Evolutionary conservation across 805 yeast genomes (phyloP).

Genomic region (Alloascoidea hylecoeti): DNA sequence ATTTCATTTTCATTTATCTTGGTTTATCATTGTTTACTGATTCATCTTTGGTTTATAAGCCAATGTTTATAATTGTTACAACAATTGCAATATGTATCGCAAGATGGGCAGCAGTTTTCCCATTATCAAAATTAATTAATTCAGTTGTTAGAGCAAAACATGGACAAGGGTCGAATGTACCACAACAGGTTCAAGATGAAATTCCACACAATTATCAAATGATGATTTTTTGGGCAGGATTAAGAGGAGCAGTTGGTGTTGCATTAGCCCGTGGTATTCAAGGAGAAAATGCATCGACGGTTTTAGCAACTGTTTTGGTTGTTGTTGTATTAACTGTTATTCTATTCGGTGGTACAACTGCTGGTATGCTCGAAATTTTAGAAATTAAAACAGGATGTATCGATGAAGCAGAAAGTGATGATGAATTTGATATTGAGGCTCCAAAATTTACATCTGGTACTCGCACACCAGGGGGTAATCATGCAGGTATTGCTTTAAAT

Average conservation of each 20-base stretch:
- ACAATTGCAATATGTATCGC: constrained; percentile 86
- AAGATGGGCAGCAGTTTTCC: constrained; percentile 96
- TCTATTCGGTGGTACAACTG: constrained; percentile 95
- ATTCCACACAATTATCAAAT: constrained; percentile 91
- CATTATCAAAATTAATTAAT: constrained; percentile 73
- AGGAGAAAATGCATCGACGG: constrained; percentile 81
- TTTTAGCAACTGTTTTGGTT: constrained; percentile 88
- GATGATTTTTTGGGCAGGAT: constrained; percentile 99
- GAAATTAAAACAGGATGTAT: constrained; percentile 88
- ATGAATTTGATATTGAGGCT: constrained; percentile 89
- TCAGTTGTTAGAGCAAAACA: constrained; percentile 51
- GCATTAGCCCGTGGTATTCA: constrained; percentile 96
- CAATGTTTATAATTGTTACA: constrained; percentile 80
- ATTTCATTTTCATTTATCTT: constrained; percentile 88
- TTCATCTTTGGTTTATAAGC: constrained; percentile 90
- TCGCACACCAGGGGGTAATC: background rate
- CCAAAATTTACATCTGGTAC: constrained; percentile 17
- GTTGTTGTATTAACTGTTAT: constrained; percentile 95
- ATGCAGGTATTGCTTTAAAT: constrained; percentile 2
- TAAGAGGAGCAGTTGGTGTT: constrained; percentile 98
- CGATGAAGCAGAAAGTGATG: constrained; percentile 76
- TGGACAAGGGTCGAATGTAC: constrained; percentile 10
- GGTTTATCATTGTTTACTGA: constrained; percentile 94
- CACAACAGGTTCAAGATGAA: constrained; percentile 51
- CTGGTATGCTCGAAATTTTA: constrained; percentile 91